A percentile compares a stretch with the other conserved stretches of the same genome.
Conservation (phyloP, 2,329 filamentous ascomycete species). For the Hortaea werneckii region DNA sequence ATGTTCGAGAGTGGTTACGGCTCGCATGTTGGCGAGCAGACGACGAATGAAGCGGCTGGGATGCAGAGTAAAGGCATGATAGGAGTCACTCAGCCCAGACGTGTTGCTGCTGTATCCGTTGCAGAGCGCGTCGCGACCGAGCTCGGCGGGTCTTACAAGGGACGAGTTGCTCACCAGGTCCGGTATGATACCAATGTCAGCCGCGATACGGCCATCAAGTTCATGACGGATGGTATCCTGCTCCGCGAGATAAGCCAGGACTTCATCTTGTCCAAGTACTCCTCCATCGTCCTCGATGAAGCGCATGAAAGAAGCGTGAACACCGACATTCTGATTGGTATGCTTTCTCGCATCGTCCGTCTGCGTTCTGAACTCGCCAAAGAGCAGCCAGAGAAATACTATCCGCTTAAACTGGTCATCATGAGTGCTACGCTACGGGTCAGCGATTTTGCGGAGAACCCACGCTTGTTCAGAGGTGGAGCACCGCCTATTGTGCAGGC, state of each 20-base stretch:
- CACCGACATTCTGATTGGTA: conserved; percentile 94
- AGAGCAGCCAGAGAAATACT: conserved; percentile 56
- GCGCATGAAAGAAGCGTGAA: conserved; percentile 96
- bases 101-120: conserved; percentile 95
- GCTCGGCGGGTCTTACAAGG: conserved; percentile 58
- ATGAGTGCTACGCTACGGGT: conserved; percentile 95
- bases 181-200: conserved; percentile 81
- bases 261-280: conserved; percentile 80
- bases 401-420: conserved; percentile 84
- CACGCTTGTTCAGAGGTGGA: conserved; percentile 58
- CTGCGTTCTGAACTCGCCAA: conserved; percentile 64
- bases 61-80: conserved; percentile 57
- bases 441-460: conserved; percentile 80
- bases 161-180: conserved; percentile 78
- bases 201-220: conserved; percentile 81
- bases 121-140: conserved; percentile 84
- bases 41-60: not conserved
- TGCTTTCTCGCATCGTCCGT: conserved; percentile 87
- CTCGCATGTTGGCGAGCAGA: conserved; percentile 47
- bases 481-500: conserved; percentile 79
- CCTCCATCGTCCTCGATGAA: conserved; percentile 88
- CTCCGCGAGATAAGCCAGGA: conserved; percentile 86
- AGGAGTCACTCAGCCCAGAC: conserved; percentile 84
- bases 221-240: conserved; percentile 97
- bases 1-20: conserved; percentile 91